Evolutionary conservation across 1,284 basidiomycete species (phyloP), one percentile per base, ranked within the genome.

Genomic region (Rhizopogon hawkerae): DNA sequence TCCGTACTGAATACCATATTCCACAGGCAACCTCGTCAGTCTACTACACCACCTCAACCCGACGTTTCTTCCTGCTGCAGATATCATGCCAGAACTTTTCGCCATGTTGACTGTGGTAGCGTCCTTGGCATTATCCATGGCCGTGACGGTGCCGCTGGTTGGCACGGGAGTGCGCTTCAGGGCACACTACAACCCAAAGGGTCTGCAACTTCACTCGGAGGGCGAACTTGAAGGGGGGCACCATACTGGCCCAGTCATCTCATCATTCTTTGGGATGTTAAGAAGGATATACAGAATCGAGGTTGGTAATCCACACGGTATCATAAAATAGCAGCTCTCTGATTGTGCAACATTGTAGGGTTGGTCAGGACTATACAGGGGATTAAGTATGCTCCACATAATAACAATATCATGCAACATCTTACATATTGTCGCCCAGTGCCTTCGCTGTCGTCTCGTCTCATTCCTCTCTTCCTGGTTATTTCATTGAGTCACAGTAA

Each of bases 291-390:
- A 85, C 61, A 76, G 74, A 49, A 74, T 93, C 10, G 92, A 94
- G 73, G 85, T 83, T 37, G 35, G 73, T 53, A 6, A 29, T 13
- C 5, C 23, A 13, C 11, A 13, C 21, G 21, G 21, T 11, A 26
- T 36, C 14, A 35, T 38, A 48, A 49, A 38, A 35, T 35, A 0
- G 33, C 9, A 18, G 5, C 8, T 21, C 0, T 31, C 18, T 34
- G 31, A 35, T 8, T 33, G 24, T 23, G 41, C 38, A 33, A 31
- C 16, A 2, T 41, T 48, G 36, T 21, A 88, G 81, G 87, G 91
- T 21, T 83, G 76, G 75, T 65, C 73, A 46, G 91, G 91, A 14
- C 65, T 93, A 36, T 92, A 88, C 75, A 94, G 92, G 67, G 91
- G 91, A 45, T 63, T 84, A 43, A 87, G 87, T 89, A 61, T 47